Base-by-base conservation (phyloP, 1,139 yeast species). In the Blastobotrys apis region DNA sequence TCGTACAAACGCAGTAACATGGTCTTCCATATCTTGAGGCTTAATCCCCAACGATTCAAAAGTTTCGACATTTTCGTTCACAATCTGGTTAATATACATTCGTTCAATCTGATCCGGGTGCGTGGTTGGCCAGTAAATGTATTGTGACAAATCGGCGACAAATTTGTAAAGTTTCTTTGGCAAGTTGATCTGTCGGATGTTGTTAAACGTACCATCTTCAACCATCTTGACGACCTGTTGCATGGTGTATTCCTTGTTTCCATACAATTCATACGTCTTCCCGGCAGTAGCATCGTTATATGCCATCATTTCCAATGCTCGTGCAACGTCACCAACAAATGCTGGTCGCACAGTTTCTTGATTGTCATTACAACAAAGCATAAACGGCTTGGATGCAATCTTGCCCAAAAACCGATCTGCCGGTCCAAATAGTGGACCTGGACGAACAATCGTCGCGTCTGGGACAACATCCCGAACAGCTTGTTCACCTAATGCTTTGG, bases 361-460 rank as follows among this genome's bases (percentile, higher is more conserved):
- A 64, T 80, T 77, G 61, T 74, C 74, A 65, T 83, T 78, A 45
- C 86, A 81, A 37, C 81, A 73, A 71, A 82, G 74, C 69, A 77
- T 68, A 58, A 76, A 73, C 55, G 74, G 71, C 26, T 59, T 53
- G 45, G 69, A 63, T 37, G 75, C 80, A 62, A 84, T 71, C 61
- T 74, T 74, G 67, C 80, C 81, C 58, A 86, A 72, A 62, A 86
- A 78, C 53, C 75, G 71, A 63, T 84, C 92, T 62, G 82, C 84
- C 62, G 82, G 73, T 34, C 94, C 94, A 61, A 68, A 86, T 78
- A 85, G 75, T 51, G 85, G 87, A 17, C 85, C 80, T 10, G 95
- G 95, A 65, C 95, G 80, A 35, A 86, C 94, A 59, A 86, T 84
- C 29, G 95, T 86, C 40, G 86, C 74, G 56, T 80, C 84, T 27